Conservation (phyloP, 441 rosid species). For the Populus trichocarpa region DNA sequence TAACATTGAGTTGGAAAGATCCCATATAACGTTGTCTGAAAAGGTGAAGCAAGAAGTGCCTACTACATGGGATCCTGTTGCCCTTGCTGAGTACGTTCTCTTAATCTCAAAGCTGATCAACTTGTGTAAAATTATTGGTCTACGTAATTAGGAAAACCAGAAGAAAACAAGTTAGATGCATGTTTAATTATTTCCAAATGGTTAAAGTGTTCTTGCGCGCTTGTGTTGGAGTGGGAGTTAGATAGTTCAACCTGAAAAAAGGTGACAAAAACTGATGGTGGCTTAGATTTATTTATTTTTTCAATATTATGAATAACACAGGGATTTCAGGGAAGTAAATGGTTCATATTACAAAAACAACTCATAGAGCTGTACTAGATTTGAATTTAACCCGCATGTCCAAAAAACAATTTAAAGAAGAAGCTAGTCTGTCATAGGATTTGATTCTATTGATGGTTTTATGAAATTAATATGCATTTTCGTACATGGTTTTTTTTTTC, state of each 20-base stretch:
- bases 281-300: background rate
- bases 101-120: background rate
- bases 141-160: background rate
- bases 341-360: background rate
- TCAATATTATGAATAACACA: background rate
- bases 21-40: conserved; percentile 58
- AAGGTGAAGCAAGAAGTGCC: conserved; percentile 74
- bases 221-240: background rate
- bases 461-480: background rate
- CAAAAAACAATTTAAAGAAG: background rate
- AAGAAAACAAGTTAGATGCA: background rate
- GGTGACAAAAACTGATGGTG: no score
- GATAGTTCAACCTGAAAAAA: no score
- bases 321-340: background rate
- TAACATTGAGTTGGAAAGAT: conserved; percentile 71
- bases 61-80: conserved; percentile 78
- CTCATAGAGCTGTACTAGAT: background rate
- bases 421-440: background rate
- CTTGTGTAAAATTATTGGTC: background rate
- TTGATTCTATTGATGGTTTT: background rate
- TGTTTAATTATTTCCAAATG: background rate
- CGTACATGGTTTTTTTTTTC: background rate
- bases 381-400: background rate
- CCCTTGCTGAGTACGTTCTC: conserved; percentile 76
- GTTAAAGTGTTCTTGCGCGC: background rate